Base-by-base conservation (phyloP, 73 alveolate species). In the Paramecium bursaria region DNA sequence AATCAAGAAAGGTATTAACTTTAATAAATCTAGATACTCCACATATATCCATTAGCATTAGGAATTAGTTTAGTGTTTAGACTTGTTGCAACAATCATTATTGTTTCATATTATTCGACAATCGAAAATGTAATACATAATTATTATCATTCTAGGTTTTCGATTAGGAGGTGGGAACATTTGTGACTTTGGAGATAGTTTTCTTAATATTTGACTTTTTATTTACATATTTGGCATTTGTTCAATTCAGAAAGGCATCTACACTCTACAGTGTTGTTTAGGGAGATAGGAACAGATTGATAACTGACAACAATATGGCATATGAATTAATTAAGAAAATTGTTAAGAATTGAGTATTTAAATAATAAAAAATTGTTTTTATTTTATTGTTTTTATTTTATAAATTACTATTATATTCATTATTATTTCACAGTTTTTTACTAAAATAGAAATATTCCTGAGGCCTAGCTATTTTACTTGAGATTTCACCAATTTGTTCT, bases 301-400 rank as follows among this genome's bases (percentile, higher is more conserved):
- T 67, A 19, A 67, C 44, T 53, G 82, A 67, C 21, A 67, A 67
- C 27, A 67, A 67, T 67, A 67, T 67, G 82, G 82, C 82, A n/a
- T 67, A 67, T 67, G 82, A 67, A 67, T 42, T 67, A 31, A 67
- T 67, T 17, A 67, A 67, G 39, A 67, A 67, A 39, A 67, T 67
- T 19, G 44, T 67, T 15, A 67, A 67, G 44, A 67, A 67, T 67
- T 67, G 82, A 67, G 17, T 5, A 39, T n/a, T n/a, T n/a, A n/a
- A n/a, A n/a, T n/a, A n/a, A n/a, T n/a, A n/a, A n/a, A n/a, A n/a
- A n/a, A n/a, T n/a, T n/a, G n/a, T n/a, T n/a, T n/a, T n/a, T n/a
- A n/a, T n/a, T n/a, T n/a, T n/a, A n/a, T n/a, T n/a, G n/a, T n/a
- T n/a, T n/a, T n/a, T n/a, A n/a, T n/a, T n/a, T n/a, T n/a, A n/a